phyloP scores from a whole-genome alignment of 1,284 basidiomycete species.

The Psilocybe mexicana region DNA sequence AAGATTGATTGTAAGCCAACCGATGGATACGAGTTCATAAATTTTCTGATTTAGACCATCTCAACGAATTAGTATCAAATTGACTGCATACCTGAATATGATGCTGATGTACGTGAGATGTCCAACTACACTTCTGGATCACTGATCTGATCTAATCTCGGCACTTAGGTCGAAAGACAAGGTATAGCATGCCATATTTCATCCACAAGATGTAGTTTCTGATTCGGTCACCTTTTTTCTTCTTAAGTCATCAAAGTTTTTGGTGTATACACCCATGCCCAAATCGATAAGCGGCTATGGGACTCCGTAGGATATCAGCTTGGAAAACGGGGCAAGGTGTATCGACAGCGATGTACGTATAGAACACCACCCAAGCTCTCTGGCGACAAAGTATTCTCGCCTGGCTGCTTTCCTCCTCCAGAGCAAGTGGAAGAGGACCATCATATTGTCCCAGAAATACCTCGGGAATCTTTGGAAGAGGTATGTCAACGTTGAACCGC shows the following conservation, averaged over 20 bases:
- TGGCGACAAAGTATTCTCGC: constrained; percentile 45
- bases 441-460: constrained; percentile 34
- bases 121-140: background rate
- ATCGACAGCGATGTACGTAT: constrained; percentile 48
- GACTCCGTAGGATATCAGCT: constrained; percentile 54
- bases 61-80: constrained; percentile 57
- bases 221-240: background rate
- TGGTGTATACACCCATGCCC: constrained; percentile 62
- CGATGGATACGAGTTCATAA: background rate
- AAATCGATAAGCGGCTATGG: constrained; percentile 58
- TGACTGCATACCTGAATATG: constrained; percentile 55
- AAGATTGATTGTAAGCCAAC: constrained; percentile 54
- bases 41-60: background rate
- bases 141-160: background rate
- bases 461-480: constrained; percentile 36
- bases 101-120: constrained; percentile 42
- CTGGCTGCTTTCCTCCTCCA: constrained; percentile 41
- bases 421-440: constrained; percentile 21
- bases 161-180: constrained; percentile 52
- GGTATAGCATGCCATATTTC: constrained; percentile 33
- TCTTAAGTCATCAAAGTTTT: constrained; percentile 58
- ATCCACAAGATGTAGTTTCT: background rate
- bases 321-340: constrained; percentile 52
- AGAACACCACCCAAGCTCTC: constrained; percentile 37
- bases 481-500: constrained; percentile 38